Base-by-base conservation (phyloP, 1,284 basidiomycete genomes). In the Ustilago shanxiensis region DNA sequence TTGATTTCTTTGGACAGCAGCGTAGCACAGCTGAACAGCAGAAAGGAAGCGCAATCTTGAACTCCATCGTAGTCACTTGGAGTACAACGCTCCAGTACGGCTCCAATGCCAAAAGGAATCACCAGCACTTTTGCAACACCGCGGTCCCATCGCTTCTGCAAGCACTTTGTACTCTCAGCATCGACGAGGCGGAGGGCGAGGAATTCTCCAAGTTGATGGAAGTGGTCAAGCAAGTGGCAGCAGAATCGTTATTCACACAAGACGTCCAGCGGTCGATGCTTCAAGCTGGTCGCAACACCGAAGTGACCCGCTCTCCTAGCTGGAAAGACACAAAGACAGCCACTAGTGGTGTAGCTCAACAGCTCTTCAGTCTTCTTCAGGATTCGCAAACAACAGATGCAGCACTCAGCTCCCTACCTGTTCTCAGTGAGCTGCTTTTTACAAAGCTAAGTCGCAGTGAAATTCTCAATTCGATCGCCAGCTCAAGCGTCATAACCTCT, bases 91-190 rank as follows among this genome's bases (percentile, higher is more conserved):
- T 82, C 2, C 74, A 73, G 52, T 77, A 79, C 20, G 80, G 80
- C 18, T 53, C 65, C 1, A 82, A 82, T 20, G 74, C 72, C 39
- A 80, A 79, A 52, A 75, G 80, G 35, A 80, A 78, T 20, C 63
- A 71, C 47, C 77, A 78, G 33, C 68, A 72, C 44, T 80, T 82
- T 57, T 52, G 72, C 39, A 53, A 11, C 26, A 60, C 41, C 24
- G 60, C 66, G 10, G 37, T 82, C 1, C 52, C 61, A 1, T 53
- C 78, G 11, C 75, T 65, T 18, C 9, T 71, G 14, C 39, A 50
- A 5, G 60, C 74, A 18, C 57, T 75, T 1, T 41, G 51, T 11
- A 47, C 62, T 16, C 53, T 72, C 18, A 14, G 28, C 33, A 18
- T 2, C 14, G 18, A 6, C 33, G 18, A 45, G 7, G 28, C 24